Conservation (phyloP, 225 moss, liverwort and hornwort genomes). For the Asterella californica region DNA sequence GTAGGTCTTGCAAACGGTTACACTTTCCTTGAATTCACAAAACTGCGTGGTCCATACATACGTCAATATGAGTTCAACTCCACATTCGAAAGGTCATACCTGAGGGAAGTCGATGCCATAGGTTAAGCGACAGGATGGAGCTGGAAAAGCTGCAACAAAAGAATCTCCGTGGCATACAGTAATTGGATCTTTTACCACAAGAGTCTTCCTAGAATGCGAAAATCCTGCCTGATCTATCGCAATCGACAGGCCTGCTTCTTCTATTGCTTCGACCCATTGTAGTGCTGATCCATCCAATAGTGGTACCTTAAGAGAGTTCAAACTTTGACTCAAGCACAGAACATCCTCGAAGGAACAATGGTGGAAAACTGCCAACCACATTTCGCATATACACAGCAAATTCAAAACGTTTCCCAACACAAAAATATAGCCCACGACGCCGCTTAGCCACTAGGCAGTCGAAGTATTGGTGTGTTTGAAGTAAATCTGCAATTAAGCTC, state of each 20-base stretch:
- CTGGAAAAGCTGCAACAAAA: constrained; percentile 92
- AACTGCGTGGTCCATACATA: neutral
- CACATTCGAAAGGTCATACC: constrained; percentile 26
- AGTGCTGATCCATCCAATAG: constrained; percentile 86
- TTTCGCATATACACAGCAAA: neutral
- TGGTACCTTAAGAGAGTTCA: constrained; percentile 49
- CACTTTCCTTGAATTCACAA: neutral
- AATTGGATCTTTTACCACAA: constrained; percentile 62
- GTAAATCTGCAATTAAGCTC: neutral
- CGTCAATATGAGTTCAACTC: neutral
- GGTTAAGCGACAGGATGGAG: constrained; percentile 62
- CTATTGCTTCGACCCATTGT: constrained; percentile 90
- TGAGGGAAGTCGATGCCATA: constrained; percentile 96
- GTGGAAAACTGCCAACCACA: neutral
- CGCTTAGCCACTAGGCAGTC: neutral
- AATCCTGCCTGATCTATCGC: constrained; percentile 49
- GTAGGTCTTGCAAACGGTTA: neutral
- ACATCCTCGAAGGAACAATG: neutral
- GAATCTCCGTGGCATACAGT: constrained; percentile 70
- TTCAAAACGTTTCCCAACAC: neutral
- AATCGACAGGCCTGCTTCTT: constrained; percentile 58
- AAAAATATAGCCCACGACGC: neutral
- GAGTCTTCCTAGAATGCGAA: constrained; percentile 36
- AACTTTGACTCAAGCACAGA: neutral
- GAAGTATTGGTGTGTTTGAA: neutral